phyloP scores from a whole-genome alignment of 2,329 filamentous ascomycete genomes.

The Arthrobotrys entomopaga region DNA sequence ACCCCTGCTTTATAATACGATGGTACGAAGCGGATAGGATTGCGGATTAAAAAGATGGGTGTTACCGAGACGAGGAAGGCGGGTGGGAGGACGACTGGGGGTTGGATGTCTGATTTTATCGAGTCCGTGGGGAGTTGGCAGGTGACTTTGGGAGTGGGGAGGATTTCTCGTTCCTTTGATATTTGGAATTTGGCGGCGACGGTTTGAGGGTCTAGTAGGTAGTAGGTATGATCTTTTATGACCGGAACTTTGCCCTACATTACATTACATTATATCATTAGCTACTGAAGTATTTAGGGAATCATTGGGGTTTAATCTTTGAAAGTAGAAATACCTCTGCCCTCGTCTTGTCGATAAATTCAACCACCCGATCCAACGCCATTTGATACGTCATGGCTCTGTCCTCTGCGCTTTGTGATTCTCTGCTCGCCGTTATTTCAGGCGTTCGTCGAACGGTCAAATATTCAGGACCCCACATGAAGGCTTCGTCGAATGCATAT shows the following conservation, averaged over 20 bases:
- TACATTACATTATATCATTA: neutral
- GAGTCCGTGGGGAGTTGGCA: neutral
- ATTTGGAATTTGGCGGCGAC: neutral
- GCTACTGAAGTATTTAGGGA: neutral
- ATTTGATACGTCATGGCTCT: constrained; percentile 12
- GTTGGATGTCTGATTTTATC: neutral
- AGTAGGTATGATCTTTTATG: constrained; percentile 3
- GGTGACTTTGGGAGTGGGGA: neutral
- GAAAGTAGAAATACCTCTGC: too few species aligned
- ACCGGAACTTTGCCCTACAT: constrained; percentile 5
- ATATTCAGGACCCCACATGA: neutral
- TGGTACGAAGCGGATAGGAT: constrained; percentile 3
- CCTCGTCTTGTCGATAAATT: too few species aligned
- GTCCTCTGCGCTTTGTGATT: neutral
- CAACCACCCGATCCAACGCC: neutral
- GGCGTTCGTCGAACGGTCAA: neutral
- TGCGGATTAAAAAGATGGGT: constrained; percentile 1
- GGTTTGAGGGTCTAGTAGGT: neutral
- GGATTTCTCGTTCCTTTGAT: neutral
- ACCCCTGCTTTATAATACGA: constrained; percentile 6
- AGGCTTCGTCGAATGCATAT: constrained; percentile 10
- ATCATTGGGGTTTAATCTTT: too few species aligned
- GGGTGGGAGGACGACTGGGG: neutral
- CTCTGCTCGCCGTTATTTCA: neutral
- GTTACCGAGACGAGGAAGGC: neutral